A percentile compares a stretch with the other conserved stretches of the same genome.
phyloP scores from a whole-genome alignment of 2,329 filamentous ascomycete species.

The Zasmidium citrigriseum region DNA sequence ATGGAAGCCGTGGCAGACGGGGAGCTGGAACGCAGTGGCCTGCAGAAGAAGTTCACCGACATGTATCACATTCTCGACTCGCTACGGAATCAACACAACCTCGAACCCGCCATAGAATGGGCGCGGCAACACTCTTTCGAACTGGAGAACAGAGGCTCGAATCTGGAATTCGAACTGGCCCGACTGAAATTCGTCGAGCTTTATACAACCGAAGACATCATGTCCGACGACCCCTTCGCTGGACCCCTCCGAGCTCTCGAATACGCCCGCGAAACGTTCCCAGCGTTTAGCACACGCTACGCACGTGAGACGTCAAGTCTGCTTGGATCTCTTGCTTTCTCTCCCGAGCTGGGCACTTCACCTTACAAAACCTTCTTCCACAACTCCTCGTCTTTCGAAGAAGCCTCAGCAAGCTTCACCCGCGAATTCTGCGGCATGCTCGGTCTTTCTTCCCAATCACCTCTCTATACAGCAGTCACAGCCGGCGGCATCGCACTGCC shows the following conservation, averaged over 20 bases:
- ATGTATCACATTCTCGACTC: conserved; percentile 90
- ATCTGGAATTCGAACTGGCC: conserved; percentile 91
- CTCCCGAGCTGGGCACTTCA: conserved; percentile 70
- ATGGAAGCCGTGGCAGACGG: conserved; percentile 17
- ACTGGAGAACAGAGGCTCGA: conserved; percentile 81
- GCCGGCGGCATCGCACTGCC: conserved; percentile 91
- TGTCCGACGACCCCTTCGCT: conserved; percentile 51
- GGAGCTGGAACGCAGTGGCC: conserved; percentile 38
- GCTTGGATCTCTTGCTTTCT: conserved; percentile 77
- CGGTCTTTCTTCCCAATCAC: conserved; percentile 85
- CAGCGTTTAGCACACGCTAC: conserved; percentile 73
- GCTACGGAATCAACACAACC: conserved; percentile 69
- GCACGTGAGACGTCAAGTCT: conserved; percentile 78
- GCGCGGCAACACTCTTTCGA: conserved; percentile 68
- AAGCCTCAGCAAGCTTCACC: conserved; percentile 77
- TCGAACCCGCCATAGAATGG: conserved; percentile 85
- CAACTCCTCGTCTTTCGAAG: conserved; percentile 73
- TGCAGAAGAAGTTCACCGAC: conserved; percentile 79
- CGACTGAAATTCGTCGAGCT: conserved; percentile 88
- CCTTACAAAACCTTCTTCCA: conserved; percentile 81
- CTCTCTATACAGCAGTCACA: conserved; percentile 88
- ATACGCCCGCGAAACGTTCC: conserved; percentile 76
- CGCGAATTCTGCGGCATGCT: conserved; percentile 88
- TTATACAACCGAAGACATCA: conserved; percentile 56
- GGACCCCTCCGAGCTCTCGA: conserved; percentile 66